A percentile compares a stretch with the other conserved stretches of the same genome.
Conservation (phyloP, 2,329 filamentous ascomycete species). For the Calonectria hawksworthii region DNA sequence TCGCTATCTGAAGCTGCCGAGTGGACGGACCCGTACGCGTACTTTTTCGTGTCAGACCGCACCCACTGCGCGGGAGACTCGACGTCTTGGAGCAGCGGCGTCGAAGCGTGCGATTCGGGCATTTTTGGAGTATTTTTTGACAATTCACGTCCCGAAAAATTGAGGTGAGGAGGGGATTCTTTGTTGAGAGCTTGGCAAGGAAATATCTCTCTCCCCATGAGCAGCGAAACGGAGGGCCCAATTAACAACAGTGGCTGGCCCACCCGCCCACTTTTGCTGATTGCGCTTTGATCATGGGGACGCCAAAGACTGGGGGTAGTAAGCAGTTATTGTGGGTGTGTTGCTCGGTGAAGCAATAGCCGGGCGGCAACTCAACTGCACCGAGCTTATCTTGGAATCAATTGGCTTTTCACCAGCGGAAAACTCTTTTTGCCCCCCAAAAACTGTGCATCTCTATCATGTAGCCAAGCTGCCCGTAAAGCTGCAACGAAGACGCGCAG, state of each 20-base stretch:
- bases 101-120: not conserved
- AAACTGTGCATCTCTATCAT: not conserved
- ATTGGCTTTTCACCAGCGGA: not conserved
- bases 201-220: not conserved
- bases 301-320: not conserved
- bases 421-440: not conserved
- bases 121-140: not conserved
- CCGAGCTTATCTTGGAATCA: not conserved
- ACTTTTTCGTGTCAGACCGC: not conserved
- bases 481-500: not conserved
- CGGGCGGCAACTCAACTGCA: not conserved
- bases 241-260: not conserved
- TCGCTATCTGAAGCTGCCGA: not conserved
- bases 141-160: not conserved
- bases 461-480: not conserved
- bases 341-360: not conserved
- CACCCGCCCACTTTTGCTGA: constrained; percentile 6
- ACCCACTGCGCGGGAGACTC: not conserved
- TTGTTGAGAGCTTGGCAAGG: not conserved
- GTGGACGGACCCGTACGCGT: not conserved
- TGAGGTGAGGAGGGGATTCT: not conserved
- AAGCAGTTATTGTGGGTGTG: not conserved
- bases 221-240: not conserved
- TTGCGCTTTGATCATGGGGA: constrained; percentile 11
- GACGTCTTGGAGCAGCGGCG: not conserved